Evolutionary conservation across 2,329 filamentous ascomycete species (phyloP).

Genomic region (Paecilomyces formosus): DNA sequence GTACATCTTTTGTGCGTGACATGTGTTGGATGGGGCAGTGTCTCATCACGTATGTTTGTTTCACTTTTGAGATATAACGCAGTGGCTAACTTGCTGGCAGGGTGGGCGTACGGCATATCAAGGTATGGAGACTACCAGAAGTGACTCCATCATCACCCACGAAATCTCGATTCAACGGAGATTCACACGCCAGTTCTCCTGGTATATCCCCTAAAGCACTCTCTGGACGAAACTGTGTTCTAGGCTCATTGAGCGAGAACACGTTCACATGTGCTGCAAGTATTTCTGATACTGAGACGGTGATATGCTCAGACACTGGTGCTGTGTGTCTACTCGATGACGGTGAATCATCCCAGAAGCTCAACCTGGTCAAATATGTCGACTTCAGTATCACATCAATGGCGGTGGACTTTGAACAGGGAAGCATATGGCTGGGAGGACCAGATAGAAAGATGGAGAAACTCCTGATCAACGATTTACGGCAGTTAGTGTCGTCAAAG

Average conservation of each 20-base stretch:
- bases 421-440: slow-evolving; percentile 61
- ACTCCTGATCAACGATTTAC: slow-evolving; percentile 35
- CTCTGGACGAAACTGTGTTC: slow-evolving; percentile 76
- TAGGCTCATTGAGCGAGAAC: slow-evolving; percentile 73
- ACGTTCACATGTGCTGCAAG: slow-evolving; percentile 73
- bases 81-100: slow-evolving; percentile 10
- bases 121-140: slow-evolving; percentile 84
- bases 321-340: slow-evolving; percentile 87
- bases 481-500: slow-evolving; percentile 17
- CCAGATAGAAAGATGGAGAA: slow-evolving; percentile 51
- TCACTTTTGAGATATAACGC: not conserved
- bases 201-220: slow-evolving; percentile 59
- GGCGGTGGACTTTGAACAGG: slow-evolving; percentile 49
- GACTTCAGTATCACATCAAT: slow-evolving; percentile 64
- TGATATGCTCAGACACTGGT: slow-evolving; percentile 81
- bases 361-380: slow-evolving; percentile 59
- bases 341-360: slow-evolving; percentile 60
- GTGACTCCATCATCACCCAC: slow-evolving; percentile 51
- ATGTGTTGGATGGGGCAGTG: slow-evolving; percentile 86
- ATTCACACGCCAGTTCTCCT: slow-evolving; percentile 22
- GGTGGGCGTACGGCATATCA: slow-evolving; percentile 83
- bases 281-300: slow-evolving; percentile 64
- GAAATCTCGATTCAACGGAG: slow-evolving; percentile 51
- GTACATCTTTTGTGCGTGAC: slow-evolving; percentile 74
- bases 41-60: slow-evolving; percentile 59